Conservation (phyloP, 164 flowering plant species). For the Aristolochia contorta region DNA sequence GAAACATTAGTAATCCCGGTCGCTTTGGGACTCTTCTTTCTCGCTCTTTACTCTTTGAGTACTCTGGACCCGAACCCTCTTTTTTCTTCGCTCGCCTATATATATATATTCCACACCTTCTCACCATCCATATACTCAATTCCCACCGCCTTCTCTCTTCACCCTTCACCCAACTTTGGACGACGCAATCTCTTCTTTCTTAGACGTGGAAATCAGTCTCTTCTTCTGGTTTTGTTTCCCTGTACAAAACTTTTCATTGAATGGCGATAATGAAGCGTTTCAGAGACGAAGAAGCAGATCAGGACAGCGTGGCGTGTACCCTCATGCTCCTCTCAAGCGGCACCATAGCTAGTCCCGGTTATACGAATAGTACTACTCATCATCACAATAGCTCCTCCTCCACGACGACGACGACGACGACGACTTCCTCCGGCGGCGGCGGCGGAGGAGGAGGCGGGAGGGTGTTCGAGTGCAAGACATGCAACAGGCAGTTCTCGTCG, state of each 20-base stretch:
- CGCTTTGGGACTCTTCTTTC: too few relatives aligned
- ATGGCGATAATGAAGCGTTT: slow-evolving; percentile 19
- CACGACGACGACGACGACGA: too few relatives aligned
- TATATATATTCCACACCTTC: neutral
- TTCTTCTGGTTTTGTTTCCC: too few relatives aligned
- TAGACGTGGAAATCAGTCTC: too few relatives aligned
- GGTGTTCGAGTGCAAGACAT: slow-evolving; percentile 80
- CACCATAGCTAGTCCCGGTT: neutral
- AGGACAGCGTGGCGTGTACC: slow-evolving; percentile 50
- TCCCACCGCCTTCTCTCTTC: neutral
- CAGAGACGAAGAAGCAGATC: slow-evolving; percentile 15
- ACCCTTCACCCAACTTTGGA: too few relatives aligned
- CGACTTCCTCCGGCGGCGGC: too few relatives aligned
- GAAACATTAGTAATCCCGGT: too few relatives aligned
- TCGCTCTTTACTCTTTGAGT: too few relatives aligned
- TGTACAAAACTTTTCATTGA: neutral
- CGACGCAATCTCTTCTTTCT: neutral
- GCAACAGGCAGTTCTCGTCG: slow-evolving; percentile 63
- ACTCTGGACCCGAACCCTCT: too few relatives aligned
- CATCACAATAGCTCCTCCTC: neutral
- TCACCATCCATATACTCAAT: neutral
- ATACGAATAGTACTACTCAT: neutral
- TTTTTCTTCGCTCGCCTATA: too few relatives aligned
- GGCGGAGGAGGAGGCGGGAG: slow-evolving; percentile 10
- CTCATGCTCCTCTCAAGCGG: slow-evolving; percentile 48